A percentile compares a stretch with the other conserved stretches of the same genome.
Conservation (phyloP, 495 filamentous ascomycete genomes). For the Parathielavia hyrcaniae region DNA sequence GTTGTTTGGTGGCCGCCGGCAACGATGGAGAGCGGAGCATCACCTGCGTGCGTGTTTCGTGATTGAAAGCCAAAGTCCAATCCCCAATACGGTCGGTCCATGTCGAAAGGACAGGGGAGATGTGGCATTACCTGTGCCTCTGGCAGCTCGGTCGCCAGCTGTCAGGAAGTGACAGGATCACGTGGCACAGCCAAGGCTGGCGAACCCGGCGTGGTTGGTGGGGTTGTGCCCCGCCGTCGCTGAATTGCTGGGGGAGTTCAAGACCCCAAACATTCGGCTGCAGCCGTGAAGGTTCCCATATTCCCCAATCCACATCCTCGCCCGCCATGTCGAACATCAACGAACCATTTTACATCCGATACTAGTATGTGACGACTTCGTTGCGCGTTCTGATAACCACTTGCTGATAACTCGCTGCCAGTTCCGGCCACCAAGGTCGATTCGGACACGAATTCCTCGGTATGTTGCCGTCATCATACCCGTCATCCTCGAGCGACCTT, state of each 20-base stretch:
- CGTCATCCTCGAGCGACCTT: too few relatives aligned
- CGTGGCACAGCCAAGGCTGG: conserved; percentile 10
- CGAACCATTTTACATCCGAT: conserved; percentile 92
- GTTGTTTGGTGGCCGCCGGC: conserved; percentile 18
- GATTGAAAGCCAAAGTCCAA: conserved; percentile 19
- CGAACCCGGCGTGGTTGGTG: conserved; percentile 11
- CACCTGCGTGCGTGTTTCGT: conserved; percentile 21
- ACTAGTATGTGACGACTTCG: conserved; percentile 63
- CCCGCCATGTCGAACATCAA: conserved; percentile 32
- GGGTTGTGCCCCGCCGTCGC: conserved; percentile 28
- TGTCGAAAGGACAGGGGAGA: conserved; percentile 31
- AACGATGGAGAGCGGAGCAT: conserved; percentile 25
- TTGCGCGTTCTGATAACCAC: neutral
- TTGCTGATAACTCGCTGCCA: conserved; percentile 39
- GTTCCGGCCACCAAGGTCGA: conserved; percentile 94
- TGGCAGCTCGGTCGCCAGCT: conserved; percentile 23
- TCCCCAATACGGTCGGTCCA: conserved; percentile 26
- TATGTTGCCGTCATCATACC: too few relatives aligned
- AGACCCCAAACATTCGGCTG: too few relatives aligned
- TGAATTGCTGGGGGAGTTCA: too few relatives aligned
- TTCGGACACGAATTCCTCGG: conserved; percentile 99
- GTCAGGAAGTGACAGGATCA: conserved; percentile 17
- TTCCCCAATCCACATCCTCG: conserved; percentile 16
- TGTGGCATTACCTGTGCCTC: conserved; percentile 33
- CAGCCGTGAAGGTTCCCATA: conserved; percentile 24